Percentiles rank a stretch among this genome's conserved stretches.
Conservation (phyloP, 768 basidiomycete species). For the Pleurotus cornucopiae region DNA sequence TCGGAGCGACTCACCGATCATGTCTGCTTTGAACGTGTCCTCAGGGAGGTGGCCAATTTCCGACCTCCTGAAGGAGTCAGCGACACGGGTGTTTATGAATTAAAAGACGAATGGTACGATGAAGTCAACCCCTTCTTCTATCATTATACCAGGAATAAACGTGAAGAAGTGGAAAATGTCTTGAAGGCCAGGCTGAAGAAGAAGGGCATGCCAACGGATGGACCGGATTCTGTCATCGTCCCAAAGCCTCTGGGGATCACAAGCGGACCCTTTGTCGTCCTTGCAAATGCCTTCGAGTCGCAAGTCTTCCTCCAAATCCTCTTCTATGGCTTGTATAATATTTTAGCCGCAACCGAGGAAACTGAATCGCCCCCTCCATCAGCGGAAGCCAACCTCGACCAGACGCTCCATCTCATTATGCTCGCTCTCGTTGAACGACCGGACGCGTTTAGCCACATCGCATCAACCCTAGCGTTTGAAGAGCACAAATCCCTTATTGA, state of each 20-base stretch:
- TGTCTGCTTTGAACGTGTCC: slow-evolving; percentile 71
- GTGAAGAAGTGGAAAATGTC: slow-evolving; percentile 84
- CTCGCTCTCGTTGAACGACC: slow-evolving; percentile 74
- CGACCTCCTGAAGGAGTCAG: slow-evolving; percentile 71
- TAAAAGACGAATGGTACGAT: slow-evolving; percentile 76
- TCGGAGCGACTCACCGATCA: slow-evolving; percentile 88
- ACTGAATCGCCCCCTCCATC: slow-evolving; percentile 63
- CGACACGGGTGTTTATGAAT: slow-evolving; percentile 84
- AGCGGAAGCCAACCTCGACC: slow-evolving; percentile 87
- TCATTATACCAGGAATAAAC: slow-evolving; percentile 90
- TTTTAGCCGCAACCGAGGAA: slow-evolving; percentile 60
- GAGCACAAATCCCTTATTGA: slow-evolving; percentile 63
- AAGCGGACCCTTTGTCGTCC: slow-evolving; percentile 62
- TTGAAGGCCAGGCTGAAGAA: slow-evolving; percentile 66
- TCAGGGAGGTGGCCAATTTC: slow-evolving; percentile 79
- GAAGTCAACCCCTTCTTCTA: slow-evolving; percentile 96
- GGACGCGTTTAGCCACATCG: slow-evolving; percentile 54
- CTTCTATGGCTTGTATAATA: slow-evolving; percentile 78
- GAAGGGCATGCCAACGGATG: slow-evolving; percentile 37
- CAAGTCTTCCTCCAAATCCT: slow-evolving; percentile 75
- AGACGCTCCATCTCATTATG: slow-evolving; percentile 83
- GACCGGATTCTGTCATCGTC: slow-evolving; percentile 64
- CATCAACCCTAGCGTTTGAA: slow-evolving; percentile 51
- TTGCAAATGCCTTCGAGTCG: slow-evolving; percentile 64
- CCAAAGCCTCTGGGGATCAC: slow-evolving; percentile 67